Evolutionary conservation across 1,284 basidiomycete genomes (phyloP), one percentile per base, ranked within the genome.

Genomic region (Malassezia sympodialis): DNA sequence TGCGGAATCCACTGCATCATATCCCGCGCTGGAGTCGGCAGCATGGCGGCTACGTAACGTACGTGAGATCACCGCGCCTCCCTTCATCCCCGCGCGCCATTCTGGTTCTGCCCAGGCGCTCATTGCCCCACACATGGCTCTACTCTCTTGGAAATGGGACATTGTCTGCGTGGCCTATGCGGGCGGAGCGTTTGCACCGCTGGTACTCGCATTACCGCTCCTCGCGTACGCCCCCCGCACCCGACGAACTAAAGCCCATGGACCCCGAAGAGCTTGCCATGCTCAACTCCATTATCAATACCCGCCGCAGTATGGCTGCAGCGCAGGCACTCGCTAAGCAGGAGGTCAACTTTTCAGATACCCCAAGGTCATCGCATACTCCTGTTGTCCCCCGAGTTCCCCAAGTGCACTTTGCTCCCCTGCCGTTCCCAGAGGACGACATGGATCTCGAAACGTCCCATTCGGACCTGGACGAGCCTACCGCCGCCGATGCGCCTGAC

Each of bases 251-350:
- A 8, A 63, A 65, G 45, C 61, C 53, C 15, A 61, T 73, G 58
- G 71, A 72, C 39, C 63, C 69, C 1, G 69, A 70, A 37, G 71
- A 73, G 43, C 63, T 73, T 12, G 71, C 71, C 6, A 65, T 65
- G 21, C 60, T 73, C 39, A 73, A 73, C 41, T 69, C 71, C 26
- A 73, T 73, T 53, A 73, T 73, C 63, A 73, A 73, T 55, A 73
- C 71, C 8, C 61, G 69, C 27, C 53, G 68, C 42, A 68, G 65
- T 43, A 71, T 71, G 68, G 71, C 65, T 8, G 63, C 68, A 3
- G 71, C 71, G 11, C 63, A 69, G 49, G 71, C 69, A 0, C 61
- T 73, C 1, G 48, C 53, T 7, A 17, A 56, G 27, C 46, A 49
- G 14, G 34, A 49, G 12, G 27, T 30, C 3, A 19, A 6, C 3